These are phyloP conservation scores for Fusarium zealandicum DNA, from an alignment of 2,329 filamentous ascomycete genomes.

Conservation along the genomic window DNA sequence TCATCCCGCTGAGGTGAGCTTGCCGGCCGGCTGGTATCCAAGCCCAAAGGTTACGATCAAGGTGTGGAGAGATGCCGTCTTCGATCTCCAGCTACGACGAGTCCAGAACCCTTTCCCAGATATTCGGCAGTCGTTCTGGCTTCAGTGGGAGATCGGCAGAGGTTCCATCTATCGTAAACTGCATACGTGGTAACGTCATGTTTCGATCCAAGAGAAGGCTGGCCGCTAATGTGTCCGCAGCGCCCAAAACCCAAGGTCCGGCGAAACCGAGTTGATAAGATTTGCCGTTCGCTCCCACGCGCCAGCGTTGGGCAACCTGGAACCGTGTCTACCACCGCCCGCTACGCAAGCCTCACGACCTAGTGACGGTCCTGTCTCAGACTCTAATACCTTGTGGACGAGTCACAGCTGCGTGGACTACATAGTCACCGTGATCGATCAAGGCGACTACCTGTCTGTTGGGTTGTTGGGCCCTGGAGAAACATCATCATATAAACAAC, in stretches of 20 bases:
- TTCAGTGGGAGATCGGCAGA: background rate
- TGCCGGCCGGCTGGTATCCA: slow-evolving; percentile 31
- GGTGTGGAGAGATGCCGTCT: background rate
- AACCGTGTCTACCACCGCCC: background rate
- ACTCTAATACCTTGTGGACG: background rate
- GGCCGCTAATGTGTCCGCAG: slow-evolving; percentile 15
- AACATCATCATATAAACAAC: background rate
- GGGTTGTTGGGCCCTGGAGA: too few species aligned
- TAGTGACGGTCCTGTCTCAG: slow-evolving; percentile 4
- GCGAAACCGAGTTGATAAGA: slow-evolving; percentile 2
- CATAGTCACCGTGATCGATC: background rate
- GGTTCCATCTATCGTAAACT: slow-evolving; percentile 3
- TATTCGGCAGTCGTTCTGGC: background rate
- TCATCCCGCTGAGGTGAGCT: slow-evolving; percentile 28
- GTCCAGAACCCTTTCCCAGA: slow-evolving; percentile 4
- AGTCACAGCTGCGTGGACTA: background rate
- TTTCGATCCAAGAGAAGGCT: slow-evolving; percentile 32
- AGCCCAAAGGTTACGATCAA: slow-evolving; percentile 3
- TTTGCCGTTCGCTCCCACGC: background rate
- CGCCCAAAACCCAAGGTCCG: background rate
- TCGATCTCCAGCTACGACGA: background rate
- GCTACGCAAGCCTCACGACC: slow-evolving; percentile 8
- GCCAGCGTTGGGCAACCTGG: background rate
- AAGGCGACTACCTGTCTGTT: background rate
- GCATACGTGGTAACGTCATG: too few species aligned